phyloP scores from a whole-genome alignment of 805 yeast genomes.

The Debaryomyces prosopidis region DNA sequence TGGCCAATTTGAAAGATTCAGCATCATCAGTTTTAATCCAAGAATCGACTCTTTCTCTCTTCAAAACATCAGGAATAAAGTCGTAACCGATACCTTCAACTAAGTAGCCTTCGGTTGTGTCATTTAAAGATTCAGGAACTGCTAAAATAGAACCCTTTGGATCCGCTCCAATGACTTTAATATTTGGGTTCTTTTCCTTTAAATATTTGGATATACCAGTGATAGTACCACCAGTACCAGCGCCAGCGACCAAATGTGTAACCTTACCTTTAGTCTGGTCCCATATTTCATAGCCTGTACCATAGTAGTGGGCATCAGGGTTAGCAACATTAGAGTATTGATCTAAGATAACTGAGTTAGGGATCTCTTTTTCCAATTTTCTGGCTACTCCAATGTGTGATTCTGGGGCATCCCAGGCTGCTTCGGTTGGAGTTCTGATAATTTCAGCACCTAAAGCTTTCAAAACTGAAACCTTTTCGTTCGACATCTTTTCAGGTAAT shows the following conservation, averaged over 20 bases:
- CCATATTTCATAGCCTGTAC: slow-evolving; percentile 86
- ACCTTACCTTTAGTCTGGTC: slow-evolving; percentile 72
- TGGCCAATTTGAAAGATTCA: slow-evolving; percentile 75
- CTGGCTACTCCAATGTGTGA: slow-evolving; percentile 87
- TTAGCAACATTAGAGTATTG: slow-evolving; percentile 78
- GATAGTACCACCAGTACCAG: slow-evolving; percentile 96
- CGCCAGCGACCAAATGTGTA: slow-evolving; percentile 82
- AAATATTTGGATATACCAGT: slow-evolving; percentile 85
- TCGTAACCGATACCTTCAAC: slow-evolving; percentile 94
- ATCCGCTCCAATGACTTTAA: slow-evolving; percentile 76
- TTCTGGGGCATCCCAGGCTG: slow-evolving; percentile 92
- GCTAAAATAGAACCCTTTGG: slow-evolving; percentile 87
- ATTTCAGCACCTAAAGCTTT: slow-evolving; percentile 91
- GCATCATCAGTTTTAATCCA: slow-evolving; percentile 89
- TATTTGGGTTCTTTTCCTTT: slow-evolving; percentile 65
- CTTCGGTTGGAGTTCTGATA: slow-evolving; percentile 88
- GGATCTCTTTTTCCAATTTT: slow-evolving; percentile 77
- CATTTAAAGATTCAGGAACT: slow-evolving; percentile 69
- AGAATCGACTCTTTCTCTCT: slow-evolving; percentile 62
- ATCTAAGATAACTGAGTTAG: slow-evolving; percentile 80
- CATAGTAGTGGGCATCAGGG: slow-evolving; percentile 81
- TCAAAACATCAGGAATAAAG: slow-evolving; percentile 78
- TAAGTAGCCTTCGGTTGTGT: slow-evolving; percentile 58
- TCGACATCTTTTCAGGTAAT: slow-evolving; percentile 88
- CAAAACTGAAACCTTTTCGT: slow-evolving; percentile 83